Evolutionary conservation across 1,284 basidiomycete genomes (phyloP).

Genomic region (Cutaneotrichosporon sp.): DNA sequence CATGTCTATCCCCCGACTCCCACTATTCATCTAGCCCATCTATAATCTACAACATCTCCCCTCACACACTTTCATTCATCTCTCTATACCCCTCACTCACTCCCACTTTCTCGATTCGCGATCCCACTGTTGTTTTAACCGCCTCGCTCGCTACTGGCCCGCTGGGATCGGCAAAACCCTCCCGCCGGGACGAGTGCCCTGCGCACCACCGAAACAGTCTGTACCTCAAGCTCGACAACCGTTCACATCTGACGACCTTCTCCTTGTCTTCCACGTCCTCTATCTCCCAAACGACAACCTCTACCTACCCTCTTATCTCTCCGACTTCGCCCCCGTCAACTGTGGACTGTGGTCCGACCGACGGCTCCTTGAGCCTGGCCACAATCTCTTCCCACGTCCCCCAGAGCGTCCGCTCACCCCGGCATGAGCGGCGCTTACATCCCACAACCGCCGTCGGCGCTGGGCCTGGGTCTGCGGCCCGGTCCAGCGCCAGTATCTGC

Average conservation of each 20-base stretch:
- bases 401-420: not conserved
- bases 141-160: not conserved
- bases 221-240: not conserved
- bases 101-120: not conserved
- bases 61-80: not conserved
- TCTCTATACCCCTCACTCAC: not conserved
- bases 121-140: not conserved
- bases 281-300: not conserved
- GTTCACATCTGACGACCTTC: not conserved
- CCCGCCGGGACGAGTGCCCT: not conserved
- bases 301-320: not conserved
- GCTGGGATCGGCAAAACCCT: not conserved
- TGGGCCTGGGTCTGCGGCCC: conserved; percentile 3
- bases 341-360: not conserved
- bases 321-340: not conserved
- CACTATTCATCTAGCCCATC: too few species aligned
- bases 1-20: too few species aligned
- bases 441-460: not conserved
- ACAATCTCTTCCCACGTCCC: not conserved
- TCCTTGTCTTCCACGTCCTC: not conserved
- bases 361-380: not conserved
- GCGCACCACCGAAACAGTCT: not conserved
- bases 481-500: not conserved
- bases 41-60: too few species aligned
- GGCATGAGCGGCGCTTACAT: conserved; percentile 14